Conservation (phyloP, 1,284 basidiomycete genomes). For the Ceraceosorus bombacis region DNA sequence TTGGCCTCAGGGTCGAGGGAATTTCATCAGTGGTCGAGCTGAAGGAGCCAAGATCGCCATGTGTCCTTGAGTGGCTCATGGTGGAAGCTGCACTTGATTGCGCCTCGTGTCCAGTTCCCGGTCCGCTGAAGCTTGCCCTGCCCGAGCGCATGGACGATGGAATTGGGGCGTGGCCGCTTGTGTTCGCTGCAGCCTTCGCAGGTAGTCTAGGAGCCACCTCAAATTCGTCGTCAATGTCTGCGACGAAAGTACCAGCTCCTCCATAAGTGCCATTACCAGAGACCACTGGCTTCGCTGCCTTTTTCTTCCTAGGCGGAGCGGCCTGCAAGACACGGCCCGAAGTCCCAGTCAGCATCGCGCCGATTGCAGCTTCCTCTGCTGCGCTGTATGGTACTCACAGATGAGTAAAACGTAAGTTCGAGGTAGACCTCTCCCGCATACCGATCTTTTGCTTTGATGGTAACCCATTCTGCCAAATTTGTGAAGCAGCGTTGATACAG, state of each 20-base stretch:
- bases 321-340: constrained; percentile 5
- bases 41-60: constrained; percentile 4
- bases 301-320: constrained; percentile 37
- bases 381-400: constrained; percentile 4
- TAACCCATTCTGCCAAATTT: constrained; percentile 74
- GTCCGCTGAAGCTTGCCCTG: constrained; percentile 2
- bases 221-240: constrained; percentile 21
- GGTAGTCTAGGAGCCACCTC: constrained; percentile 1
- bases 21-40: constrained; percentile 26
- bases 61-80: constrained; percentile 9
- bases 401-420: constrained; percentile 46
- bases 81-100: constrained; percentile 1
- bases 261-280: constrained; percentile 31
- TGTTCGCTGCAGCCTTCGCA: constrained; percentile 18
- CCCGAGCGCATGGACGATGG: constrained; percentile 34
- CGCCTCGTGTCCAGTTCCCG: not conserved
- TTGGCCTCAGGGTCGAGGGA: constrained; percentile 32
- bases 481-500: not conserved
- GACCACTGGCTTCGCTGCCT: constrained; percentile 18
- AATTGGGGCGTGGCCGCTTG: constrained; percentile 23
- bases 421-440: constrained; percentile 46
- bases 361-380: too few relatives aligned
- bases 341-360: not conserved
- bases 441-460: constrained; percentile 40
- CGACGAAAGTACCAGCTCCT: constrained; percentile 38